Evolutionary conservation across 345 rosid genomes (phyloP).

Genomic region (Chamaenerion angustifolium): DNA sequence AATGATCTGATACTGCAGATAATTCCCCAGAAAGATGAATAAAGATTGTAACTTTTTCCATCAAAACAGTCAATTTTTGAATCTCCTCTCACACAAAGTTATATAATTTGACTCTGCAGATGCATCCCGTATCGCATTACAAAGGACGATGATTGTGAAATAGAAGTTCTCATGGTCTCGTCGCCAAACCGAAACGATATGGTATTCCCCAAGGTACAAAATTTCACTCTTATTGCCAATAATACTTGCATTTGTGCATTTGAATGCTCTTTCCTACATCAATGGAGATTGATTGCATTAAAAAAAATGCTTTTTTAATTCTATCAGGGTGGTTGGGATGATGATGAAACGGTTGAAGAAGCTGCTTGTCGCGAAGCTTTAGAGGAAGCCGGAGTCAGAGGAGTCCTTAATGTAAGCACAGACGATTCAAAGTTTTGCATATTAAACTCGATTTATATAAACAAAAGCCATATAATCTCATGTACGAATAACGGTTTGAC

Average conservation of each 20-base stretch:
- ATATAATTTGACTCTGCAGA: conserved; percentile 16
- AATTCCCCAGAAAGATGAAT: too few relatives aligned
- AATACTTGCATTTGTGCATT: not conserved
- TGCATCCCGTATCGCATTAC: conserved; percentile 64
- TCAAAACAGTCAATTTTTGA: too few relatives aligned
- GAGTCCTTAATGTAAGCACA: conserved; percentile 44
- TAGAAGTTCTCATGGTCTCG: conserved; percentile 69
- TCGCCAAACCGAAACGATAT: conserved; percentile 72
- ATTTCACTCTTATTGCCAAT: not conserved
- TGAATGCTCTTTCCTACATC: too few relatives aligned
- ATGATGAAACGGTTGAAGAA: conserved; percentile 71
- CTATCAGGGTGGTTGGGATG: conserved; percentile 96
- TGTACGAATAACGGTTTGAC: too few relatives aligned
- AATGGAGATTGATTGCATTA: too few relatives aligned
- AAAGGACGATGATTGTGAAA: conserved; percentile 21
- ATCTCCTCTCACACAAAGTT: too few relatives aligned
- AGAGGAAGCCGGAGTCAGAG: conserved; percentile 94
- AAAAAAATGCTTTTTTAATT: not conserved
- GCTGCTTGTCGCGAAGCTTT: conserved; percentile 89
- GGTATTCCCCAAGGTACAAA: conserved; percentile 72
- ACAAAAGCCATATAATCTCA: too few relatives aligned
- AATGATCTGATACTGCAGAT: too few relatives aligned
- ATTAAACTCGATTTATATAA: too few relatives aligned
- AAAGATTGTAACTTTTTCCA: too few relatives aligned
- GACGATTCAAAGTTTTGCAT: too few relatives aligned